phyloP scores from a whole-genome alignment of 1,284 basidiomycete species.

The Heliocybe sulcata region DNA sequence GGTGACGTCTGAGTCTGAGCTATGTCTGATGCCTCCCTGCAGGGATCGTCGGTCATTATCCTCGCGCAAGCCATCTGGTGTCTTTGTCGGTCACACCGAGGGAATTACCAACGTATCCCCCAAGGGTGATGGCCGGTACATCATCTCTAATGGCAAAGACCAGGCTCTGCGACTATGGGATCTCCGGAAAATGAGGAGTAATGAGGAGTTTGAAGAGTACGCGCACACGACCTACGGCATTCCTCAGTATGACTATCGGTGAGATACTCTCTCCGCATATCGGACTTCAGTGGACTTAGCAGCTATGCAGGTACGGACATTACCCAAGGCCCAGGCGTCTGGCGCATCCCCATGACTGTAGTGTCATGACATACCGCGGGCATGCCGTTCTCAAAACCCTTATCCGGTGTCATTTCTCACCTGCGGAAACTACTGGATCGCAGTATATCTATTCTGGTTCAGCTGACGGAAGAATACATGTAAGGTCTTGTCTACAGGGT shows the following conservation, averaged over 20 bases:
- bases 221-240: constrained; percentile 51
- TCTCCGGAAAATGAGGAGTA: constrained; percentile 85
- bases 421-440: constrained; percentile 83
- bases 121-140: constrained; percentile 90
- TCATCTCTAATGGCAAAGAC: constrained; percentile 97
- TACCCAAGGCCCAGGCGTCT: constrained; percentile 59
- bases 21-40: neutral
- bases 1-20: neutral
- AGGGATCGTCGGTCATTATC: constrained; percentile 90
- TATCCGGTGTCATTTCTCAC: constrained; percentile 95
- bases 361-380: constrained; percentile 93
- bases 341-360: constrained; percentile 82
- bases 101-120: constrained; percentile 88
- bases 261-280: constrained; percentile 12
- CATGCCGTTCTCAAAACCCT: constrained; percentile 91
- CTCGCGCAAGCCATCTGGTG: constrained; percentile 82
- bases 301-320: constrained; percentile 40
- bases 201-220: constrained; percentile 59
- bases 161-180: constrained; percentile 73
- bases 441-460: constrained; percentile 94
- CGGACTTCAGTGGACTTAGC: constrained; percentile 5
- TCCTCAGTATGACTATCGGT: constrained; percentile 77
- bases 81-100: constrained; percentile 92
- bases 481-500: constrained; percentile 27
- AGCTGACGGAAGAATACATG: constrained; percentile 77